Conservation (phyloP, 2,329 filamentous ascomycete genomes). For the Talaromyces marneffei region DNA sequence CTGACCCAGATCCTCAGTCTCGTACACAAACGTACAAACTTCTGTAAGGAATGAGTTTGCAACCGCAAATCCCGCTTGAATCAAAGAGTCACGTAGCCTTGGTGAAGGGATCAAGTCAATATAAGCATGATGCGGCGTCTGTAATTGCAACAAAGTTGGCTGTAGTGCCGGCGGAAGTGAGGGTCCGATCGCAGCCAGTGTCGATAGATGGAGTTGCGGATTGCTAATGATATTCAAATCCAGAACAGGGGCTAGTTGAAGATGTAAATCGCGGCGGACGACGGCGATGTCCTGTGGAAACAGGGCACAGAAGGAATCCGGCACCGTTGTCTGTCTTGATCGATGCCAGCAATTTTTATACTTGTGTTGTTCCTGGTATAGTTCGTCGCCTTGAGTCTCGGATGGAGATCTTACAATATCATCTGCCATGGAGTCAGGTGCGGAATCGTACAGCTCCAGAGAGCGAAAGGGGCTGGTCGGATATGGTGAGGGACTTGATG, state of each 20-base stretch:
- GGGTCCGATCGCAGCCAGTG: slow-evolving; percentile 25
- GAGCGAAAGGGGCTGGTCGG: slow-evolving; percentile 20
- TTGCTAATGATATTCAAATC: slow-evolving; percentile 26
- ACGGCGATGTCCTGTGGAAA: slow-evolving; percentile 33
- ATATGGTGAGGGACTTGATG: slow-evolving; percentile 13
- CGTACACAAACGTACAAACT: slow-evolving; percentile 31
- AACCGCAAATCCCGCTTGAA: slow-evolving; percentile 31
- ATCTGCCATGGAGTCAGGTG: background rate
- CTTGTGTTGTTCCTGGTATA: background rate
- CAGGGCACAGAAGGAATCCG: slow-evolving; percentile 16
- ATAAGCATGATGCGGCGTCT: slow-evolving; percentile 37
- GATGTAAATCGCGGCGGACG: slow-evolving; percentile 30
- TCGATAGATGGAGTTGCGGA: slow-evolving; percentile 30
- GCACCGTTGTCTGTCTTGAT: background rate
- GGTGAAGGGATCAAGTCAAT: slow-evolving; percentile 42
- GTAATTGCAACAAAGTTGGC: slow-evolving; percentile 36
- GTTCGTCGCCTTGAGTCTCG: background rate
- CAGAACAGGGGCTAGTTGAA: slow-evolving; percentile 33
- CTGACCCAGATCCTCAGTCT: slow-evolving; percentile 34
- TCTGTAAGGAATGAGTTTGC: slow-evolving; percentile 35
- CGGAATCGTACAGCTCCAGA: slow-evolving; percentile 4
- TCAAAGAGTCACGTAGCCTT: slow-evolving; percentile 34
- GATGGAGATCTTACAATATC: background rate
- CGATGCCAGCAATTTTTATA: background rate
- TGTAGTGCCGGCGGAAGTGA: slow-evolving; percentile 31